Conservation (phyloP, 345 rosid genomes). For the Euclidium syriacum region DNA sequence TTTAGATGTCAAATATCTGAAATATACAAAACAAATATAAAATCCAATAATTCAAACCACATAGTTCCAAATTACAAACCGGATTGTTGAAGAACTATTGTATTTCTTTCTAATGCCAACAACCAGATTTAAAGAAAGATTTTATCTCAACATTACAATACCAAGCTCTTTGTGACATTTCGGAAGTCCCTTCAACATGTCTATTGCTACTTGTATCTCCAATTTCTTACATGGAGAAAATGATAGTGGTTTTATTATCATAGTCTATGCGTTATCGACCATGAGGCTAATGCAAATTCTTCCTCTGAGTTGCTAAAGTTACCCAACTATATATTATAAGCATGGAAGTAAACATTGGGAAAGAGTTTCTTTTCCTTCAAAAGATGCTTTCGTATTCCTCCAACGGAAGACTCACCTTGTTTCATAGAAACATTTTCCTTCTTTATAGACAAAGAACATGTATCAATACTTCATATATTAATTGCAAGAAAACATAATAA, state of each 20-base stretch:
- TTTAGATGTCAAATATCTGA: too few species aligned
- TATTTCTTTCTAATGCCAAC: too few species aligned
- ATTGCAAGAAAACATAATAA: too few species aligned
- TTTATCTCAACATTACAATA: too few species aligned
- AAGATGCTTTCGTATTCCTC: neutral
- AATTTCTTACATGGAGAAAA: neutral
- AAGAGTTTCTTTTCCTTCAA: neutral
- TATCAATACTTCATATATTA: neutral
- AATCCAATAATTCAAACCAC: too few species aligned
- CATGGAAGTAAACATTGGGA: neutral
- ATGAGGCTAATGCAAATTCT: conserved; percentile 4
- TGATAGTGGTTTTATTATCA: neutral
- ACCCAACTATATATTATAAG: neutral
- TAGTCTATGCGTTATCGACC: neutral
- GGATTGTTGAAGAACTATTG: too few species aligned
- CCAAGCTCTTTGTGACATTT: too few species aligned
- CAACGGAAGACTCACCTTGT: neutral
- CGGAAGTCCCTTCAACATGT: too few species aligned
- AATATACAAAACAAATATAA: too few species aligned
- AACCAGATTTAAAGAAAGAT: too few species aligned
- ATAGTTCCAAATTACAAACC: too few species aligned
- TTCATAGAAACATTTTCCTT: neutral
- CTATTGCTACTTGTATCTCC: too few species aligned
- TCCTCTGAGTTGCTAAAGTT: neutral
- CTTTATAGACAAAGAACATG: neutral